Base-by-base conservation (phyloP, 2,329 filamentous ascomycete species). In the Orbilia blumenaviensis region DNA sequence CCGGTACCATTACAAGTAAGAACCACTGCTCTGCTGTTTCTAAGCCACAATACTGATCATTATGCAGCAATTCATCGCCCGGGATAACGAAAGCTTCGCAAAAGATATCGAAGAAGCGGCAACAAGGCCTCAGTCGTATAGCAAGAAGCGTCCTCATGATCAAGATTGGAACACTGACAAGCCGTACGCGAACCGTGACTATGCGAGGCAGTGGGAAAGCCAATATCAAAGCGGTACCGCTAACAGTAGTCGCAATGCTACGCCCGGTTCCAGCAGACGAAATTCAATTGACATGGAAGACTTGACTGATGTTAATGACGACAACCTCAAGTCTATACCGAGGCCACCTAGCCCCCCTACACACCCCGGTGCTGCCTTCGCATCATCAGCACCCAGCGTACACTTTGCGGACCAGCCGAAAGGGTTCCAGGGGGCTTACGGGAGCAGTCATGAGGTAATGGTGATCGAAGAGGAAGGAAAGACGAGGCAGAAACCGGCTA, bases 11-110 rank as follows among this genome's bases (percentile, higher is more conserved):
- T 80, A 63, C 74, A 80, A 72, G 79, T 79, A 78, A 58, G 23
- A n/a, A 29, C 16, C 12, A 10, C 34, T n/a, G 1, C 14, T 25
- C 21, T 42, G n/a, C 7, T n/a, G 21, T 14, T 36, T 18, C 38
- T 42, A 29, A 3, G 9, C 18, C 21, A 48, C 2, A 1, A 44
- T 48, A 23, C 69, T 74, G 32, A 76, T 44, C n/a, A 4, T 4
- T 9, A 42, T 67, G 18, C 29, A 80, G 79, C 63, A 66, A 38
- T 80, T 80, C 41, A 66, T 80, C 21, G 64, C 73, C n/a, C 77
- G 62, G 41, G 79, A 80, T 62, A 80, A 80, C 34, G 68, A 74
- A 2, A 69, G 54, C 14, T 80, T 80, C 42, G 69, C 77, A 16
- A 68, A 68, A 34, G 79, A 80, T 50, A 27, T 76, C 34, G 42